phyloP scores from a whole-genome alignment of 139 green algal species.

The Spirogloea muscicola region DNA sequence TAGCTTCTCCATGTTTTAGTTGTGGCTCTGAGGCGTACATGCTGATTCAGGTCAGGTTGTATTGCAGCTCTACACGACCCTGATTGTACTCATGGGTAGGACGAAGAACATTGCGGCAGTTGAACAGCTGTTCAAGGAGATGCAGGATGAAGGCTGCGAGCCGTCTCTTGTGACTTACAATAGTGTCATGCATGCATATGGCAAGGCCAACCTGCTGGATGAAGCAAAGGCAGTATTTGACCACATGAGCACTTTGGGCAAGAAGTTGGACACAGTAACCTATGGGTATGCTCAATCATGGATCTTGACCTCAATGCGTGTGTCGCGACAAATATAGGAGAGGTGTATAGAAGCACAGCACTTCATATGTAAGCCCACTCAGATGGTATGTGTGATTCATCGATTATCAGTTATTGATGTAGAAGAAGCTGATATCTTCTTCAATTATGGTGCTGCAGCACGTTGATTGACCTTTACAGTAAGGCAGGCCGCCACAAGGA shows the following conservation, averaged over 20 bases:
- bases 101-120: not conserved
- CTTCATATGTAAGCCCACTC: no score
- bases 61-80: slow-evolving; percentile 26
- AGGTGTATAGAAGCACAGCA: no score
- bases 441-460: no score
- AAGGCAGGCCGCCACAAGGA: slow-evolving; percentile 4
- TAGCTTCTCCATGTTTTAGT: no score
- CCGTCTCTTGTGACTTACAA: slow-evolving; percentile 20
- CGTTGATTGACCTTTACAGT: slow-evolving; percentile 2
- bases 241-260: not conserved
- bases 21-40: no score
- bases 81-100: slow-evolving; percentile 18
- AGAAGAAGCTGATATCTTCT: no score
- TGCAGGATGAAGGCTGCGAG: slow-evolving; percentile 9
- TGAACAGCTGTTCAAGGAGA: slow-evolving; percentile 7
- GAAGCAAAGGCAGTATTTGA: not conserved
- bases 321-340: no score
- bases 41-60: no score
- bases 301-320: no score
- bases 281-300: slow-evolving; percentile 10
- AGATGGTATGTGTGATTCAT: no score
- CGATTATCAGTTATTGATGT: no score
- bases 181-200: slow-evolving; percentile 20
- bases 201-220: not conserved
- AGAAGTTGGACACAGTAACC: not conserved